Evolutionary conservation across 257 asterid genomes (phyloP), one percentile per base, ranked within the genome.

Genomic region (Gardenia jasminoides): DNA sequence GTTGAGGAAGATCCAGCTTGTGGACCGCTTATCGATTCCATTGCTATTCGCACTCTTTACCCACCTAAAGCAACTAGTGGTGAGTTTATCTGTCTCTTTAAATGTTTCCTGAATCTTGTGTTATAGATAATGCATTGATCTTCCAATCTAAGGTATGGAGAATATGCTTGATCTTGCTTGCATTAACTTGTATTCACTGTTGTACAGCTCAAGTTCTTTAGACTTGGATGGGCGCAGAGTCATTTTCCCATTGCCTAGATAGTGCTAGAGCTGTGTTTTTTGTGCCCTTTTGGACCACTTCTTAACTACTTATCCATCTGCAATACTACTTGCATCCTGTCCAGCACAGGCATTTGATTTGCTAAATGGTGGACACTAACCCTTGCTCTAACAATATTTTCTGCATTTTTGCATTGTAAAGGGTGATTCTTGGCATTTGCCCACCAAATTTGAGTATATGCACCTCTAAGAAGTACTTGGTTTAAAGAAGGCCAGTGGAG

Each of bases 1-100:
- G 91, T 79, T 1, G 98, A 90, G 76, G 99, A 95, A 52, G 99
- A 95, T 83, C 99, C 98, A 0, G 98, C 99, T 22, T 95, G 99
- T 39, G 98, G 99, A 1, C 98, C 98, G 24, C 92, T 95, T 70
- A 84, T 93, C n/a, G 99, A 93, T 75, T 86, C 98, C 0, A 74
- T 95, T 15, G 98, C 97, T 3, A 87, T 95, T 76, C 91, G 92
- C 12, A 85, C 91, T 67, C 79, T 95, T 16, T 89, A 92, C 80
- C 99, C 99, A 48, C 99, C 99, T 3, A 89, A 65, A 66, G 87
- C 97, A 1, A 92, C 99, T 4, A 92, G 56, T n/a, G 41, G 98
- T 95, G 86, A 87, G 97, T 81, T 72, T 74, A 44, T 24, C 3
- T n/a, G 22, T 31, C 41, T 66, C 19, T 65, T 52, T 10, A 20